phyloP scores from a whole-genome alignment of 1,284 basidiomycete species.

The Ceratobasidium papillatum region DNA sequence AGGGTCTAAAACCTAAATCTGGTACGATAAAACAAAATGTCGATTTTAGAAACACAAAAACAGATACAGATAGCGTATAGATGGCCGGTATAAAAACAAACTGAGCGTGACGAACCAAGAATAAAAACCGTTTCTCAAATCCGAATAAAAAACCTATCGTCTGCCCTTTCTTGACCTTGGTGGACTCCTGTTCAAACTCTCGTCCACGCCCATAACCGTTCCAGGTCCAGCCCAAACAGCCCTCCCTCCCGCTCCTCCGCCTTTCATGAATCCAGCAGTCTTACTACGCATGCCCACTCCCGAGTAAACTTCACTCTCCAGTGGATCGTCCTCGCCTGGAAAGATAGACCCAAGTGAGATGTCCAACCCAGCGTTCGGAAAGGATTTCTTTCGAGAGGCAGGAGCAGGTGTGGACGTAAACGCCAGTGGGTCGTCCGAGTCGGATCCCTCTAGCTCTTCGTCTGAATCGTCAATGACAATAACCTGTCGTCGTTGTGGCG shows the following conservation, averaged over 20 bases:
- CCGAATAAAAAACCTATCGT: constrained; percentile 8
- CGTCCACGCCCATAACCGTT: constrained; percentile 32
- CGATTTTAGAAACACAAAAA: background rate
- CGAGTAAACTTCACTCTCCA: constrained; percentile 9
- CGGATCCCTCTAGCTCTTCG: constrained; percentile 18
- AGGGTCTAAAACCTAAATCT: background rate
- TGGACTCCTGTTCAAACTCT: constrained; percentile 2
- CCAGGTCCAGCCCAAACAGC: constrained; percentile 36
- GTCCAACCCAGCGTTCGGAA: background rate
- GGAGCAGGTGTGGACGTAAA: constrained; percentile 34
- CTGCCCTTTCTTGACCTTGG: background rate
- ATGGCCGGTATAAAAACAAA: constrained; percentile 17
- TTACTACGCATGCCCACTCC: constrained; percentile 26
- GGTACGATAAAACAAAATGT: background rate
- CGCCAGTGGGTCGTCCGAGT: constrained; percentile 31
- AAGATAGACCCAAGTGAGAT: constrained; percentile 21
- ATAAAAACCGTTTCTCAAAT: background rate
- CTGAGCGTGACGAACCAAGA: background rate
- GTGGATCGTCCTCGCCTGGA: constrained; percentile 9
- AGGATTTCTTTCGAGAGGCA: background rate
- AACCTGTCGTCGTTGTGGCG: constrained; percentile 29
- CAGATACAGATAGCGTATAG: constrained; percentile 11
- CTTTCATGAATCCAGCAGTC: constrained; percentile 34
- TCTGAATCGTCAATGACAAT: constrained; percentile 35
- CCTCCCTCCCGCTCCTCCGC: constrained; percentile 30